Evolutionary conservation across 495 filamentous ascomycete species (phyloP).

Genomic region (Thermothielavioides terrestris): DNA sequence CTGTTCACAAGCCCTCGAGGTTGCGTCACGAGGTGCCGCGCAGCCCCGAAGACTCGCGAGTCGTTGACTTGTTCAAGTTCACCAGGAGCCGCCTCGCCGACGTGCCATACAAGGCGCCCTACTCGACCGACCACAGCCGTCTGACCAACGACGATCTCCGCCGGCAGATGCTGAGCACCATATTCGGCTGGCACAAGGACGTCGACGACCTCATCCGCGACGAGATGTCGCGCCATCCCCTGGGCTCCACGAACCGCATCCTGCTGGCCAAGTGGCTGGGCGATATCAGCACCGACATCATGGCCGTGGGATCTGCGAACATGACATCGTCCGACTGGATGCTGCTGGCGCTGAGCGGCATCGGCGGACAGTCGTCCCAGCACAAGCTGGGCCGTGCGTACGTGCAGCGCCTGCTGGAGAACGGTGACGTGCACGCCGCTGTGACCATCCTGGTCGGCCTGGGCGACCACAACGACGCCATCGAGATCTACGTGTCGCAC

Average conservation of each 20-base stretch:
- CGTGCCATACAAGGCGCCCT: slow-evolving; percentile 63
- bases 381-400: slow-evolving; percentile 88
- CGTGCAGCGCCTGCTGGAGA: slow-evolving; percentile 81
- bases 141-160: slow-evolving; percentile 79
- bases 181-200: slow-evolving; percentile 93
- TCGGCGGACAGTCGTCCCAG: slow-evolving; percentile 69
- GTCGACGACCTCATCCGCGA: slow-evolving; percentile 75
- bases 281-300: slow-evolving; percentile 70
- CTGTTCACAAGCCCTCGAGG: slow-evolving; percentile 55
- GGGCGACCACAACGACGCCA: slow-evolving; percentile 87
- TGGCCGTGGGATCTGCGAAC: slow-evolving; percentile 69
- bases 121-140: slow-evolving; percentile 50
- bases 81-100: slow-evolving; percentile 65
- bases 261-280: slow-evolving; percentile 87
- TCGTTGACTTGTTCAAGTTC: slow-evolving; percentile 61
- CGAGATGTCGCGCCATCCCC: slow-evolving; percentile 67
- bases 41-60: slow-evolving; percentile 50
- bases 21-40: slow-evolving; percentile 72
- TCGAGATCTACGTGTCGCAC: slow-evolving; percentile 92
- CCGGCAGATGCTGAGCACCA: slow-evolving; percentile 82
- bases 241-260: slow-evolving; percentile 65
- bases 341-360: slow-evolving; percentile 84
- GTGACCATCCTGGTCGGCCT: slow-evolving; percentile 86
- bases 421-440: slow-evolving; percentile 84
- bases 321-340: slow-evolving; percentile 94